Conservation (phyloP, 148 eudicot species). For the Salicornia ramosissima region DNA sequence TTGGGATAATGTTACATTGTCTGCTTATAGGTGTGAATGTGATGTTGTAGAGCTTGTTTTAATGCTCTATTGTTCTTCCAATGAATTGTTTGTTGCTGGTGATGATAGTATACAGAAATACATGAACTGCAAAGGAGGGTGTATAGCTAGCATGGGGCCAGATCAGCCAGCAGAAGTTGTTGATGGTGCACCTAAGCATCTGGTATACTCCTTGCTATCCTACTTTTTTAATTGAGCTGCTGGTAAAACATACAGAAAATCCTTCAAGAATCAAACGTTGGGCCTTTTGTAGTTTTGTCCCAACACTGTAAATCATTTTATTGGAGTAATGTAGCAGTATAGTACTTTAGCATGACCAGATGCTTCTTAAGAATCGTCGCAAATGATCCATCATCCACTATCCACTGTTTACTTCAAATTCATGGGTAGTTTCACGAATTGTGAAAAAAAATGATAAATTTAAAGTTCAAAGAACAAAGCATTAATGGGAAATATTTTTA, state of each 20-base stretch:
- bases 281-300: not conserved
- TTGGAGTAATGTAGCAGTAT: not conserved
- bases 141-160: conserved; percentile 79
- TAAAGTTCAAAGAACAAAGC: not conserved
- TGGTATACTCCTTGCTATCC: conserved; percentile 40
- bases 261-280: not conserved
- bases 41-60: not conserved
- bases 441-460: not conserved
- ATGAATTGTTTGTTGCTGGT: conserved; percentile 6
- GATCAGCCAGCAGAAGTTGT: conserved; percentile 99
- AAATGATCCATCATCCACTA: not conserved
- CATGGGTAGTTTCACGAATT: not conserved
- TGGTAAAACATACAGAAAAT: not conserved
- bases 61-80: not conserved
- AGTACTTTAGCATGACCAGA: not conserved
- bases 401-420: not conserved
- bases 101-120: conserved; percentile 67
- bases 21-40: not conserved
- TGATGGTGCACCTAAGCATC: conserved; percentile 77
- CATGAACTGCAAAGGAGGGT: conserved; percentile 81
- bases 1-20: not conserved
- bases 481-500: not conserved
- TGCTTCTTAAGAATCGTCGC: not conserved
- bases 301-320: not conserved
- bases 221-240: not conserved